phyloP scores from a whole-genome alignment of 139 green algal genomes.

The Mesostigma viride region DNA sequence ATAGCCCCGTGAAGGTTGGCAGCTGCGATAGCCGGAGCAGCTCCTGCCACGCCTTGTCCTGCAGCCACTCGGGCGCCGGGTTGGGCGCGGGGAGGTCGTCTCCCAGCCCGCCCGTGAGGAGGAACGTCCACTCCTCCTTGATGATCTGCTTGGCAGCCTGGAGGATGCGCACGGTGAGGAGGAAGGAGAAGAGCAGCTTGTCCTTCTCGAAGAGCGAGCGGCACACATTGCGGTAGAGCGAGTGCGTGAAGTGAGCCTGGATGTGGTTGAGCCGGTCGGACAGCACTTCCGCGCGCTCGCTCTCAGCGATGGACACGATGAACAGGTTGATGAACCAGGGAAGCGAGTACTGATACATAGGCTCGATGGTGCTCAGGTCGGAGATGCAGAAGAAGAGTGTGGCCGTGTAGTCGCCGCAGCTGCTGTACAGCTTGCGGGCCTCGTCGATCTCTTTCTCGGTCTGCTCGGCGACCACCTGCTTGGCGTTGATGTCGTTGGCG shows the following conservation, averaged over 20 bases:
- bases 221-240: slow-evolving; percentile 40
- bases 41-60: slow-evolving; percentile 43
- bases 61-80: slow-evolving; percentile 53
- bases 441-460: slow-evolving; percentile 50
- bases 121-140: slow-evolving; percentile 55
- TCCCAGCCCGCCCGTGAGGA: slow-evolving; percentile 47
- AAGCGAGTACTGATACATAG: slow-evolving; percentile 50
- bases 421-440: slow-evolving; percentile 42
- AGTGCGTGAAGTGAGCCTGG: slow-evolving; percentile 35
- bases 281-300: slow-evolving; percentile 38
- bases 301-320: slow-evolving; percentile 25
- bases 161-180: slow-evolving; percentile 29
- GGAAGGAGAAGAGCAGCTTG: slow-evolving; percentile 39
- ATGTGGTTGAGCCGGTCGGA: slow-evolving; percentile 26
- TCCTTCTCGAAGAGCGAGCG: slow-evolving; percentile 39
- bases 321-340: slow-evolving; percentile 48
- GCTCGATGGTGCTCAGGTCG: slow-evolving; percentile 44
- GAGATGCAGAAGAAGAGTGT: slow-evolving; percentile 58
- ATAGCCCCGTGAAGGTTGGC: slow-evolving; percentile 13
- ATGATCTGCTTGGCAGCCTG: slow-evolving; percentile 40
- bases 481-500: slow-evolving; percentile 25
- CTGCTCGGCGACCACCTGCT: slow-evolving; percentile 42
- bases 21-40: slow-evolving; percentile 27
- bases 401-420: slow-evolving; percentile 43
- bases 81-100: slow-evolving; percentile 32